Percentiles rank a stretch among this genome's conserved stretches.
Evolutionary conservation across 495 filamentous ascomycete genomes (phyloP).

Genomic region (Penicillium pancosmium): DNA sequence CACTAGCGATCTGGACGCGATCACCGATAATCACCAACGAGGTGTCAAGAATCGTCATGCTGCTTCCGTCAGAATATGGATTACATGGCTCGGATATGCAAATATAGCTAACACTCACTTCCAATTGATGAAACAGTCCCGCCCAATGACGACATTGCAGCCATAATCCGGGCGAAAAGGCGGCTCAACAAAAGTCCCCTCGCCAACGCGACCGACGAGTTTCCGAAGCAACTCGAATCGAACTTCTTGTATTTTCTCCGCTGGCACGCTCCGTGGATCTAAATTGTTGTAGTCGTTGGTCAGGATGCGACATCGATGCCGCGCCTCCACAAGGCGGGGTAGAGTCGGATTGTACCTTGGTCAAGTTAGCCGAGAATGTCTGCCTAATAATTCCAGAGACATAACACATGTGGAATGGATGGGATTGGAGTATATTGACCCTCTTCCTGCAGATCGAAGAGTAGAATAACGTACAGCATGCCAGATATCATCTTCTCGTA

Average conservation of each 20-base stretch:
- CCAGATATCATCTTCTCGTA: slow-evolving; percentile 60
- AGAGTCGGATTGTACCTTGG: slow-evolving; percentile 46
- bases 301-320: slow-evolving; percentile 47
- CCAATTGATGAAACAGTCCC: slow-evolving; percentile 56
- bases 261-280: slow-evolving; percentile 42
- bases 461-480: slow-evolving; percentile 42
- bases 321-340: slow-evolving; percentile 43
- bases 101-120: slow-evolving; percentile 34
- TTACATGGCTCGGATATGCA: too few species aligned
- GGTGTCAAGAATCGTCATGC: slow-evolving; percentile 59
- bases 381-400: background rate
- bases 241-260: slow-evolving; percentile 34
- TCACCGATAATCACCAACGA: slow-evolving; percentile 70
- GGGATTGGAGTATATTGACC: background rate
- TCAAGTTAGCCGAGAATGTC: background rate
- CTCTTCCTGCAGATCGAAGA: background rate
- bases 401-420: background rate
- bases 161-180: slow-evolving; percentile 59
- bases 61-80: background rate
- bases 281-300: slow-evolving; percentile 52
- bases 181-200: slow-evolving; percentile 51
- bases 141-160: slow-evolving; percentile 54
- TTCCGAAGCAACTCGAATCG: slow-evolving; percentile 43
- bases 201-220: slow-evolving; percentile 46
- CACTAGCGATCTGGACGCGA: slow-evolving; percentile 72